Base-by-base conservation (phyloP, 2,329 filamentous ascomycete genomes). In the Cladosporium cucumerinum region DNA sequence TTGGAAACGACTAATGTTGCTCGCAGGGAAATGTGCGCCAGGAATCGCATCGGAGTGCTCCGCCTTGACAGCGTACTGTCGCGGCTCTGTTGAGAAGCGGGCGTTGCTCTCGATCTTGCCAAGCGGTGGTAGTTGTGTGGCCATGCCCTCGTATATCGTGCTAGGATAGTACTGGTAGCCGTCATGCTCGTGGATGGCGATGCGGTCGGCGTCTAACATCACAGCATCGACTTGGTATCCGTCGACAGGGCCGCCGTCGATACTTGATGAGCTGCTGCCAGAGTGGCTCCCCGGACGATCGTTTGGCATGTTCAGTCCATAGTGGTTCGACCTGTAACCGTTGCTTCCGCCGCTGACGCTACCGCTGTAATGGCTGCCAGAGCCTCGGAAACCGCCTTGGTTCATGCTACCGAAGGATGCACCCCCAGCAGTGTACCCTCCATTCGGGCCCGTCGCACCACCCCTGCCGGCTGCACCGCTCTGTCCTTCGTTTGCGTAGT, bases 391-490 rank as follows among this genome's bases (percentile, higher is more conserved):
- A n/a, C 69, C 71, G 36, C 73, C 71, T n/a, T 71, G 69, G 28
- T 76, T 74, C 18, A 71, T 67, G 57, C 72, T 65, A 26, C 69
- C 67, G 54, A 73, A 73, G n/a, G 60, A 68, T 64, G 69, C 69
- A 8, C 71, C 72, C 30, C 67, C 65, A 23, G 69, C 61, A 30
- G 71, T 74, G 60, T 77, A 78, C 34, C 77, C 74, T 66, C 77
- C 74, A 51, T 87, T 84, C 69, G 86, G 82, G 49, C 87, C 86
- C 43, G 87, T 86, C 0, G 88, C 87, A 16, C 90, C 89, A 64
- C 90, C 89, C 72, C 89, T 87, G 84, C 74, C 87, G 84, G 63
- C 88, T 57, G 70, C 68, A 61, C 78, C 78, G 65, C 81, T 75
- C 21, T 79, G 77, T 4, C 78, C 80, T 70, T 82, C 80, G 57